Evolutionary conservation across 2,329 filamentous ascomycete species (phyloP), one percentile per base, ranked within the genome.

Genomic region (Colletotrichum orbiculare): DNA sequence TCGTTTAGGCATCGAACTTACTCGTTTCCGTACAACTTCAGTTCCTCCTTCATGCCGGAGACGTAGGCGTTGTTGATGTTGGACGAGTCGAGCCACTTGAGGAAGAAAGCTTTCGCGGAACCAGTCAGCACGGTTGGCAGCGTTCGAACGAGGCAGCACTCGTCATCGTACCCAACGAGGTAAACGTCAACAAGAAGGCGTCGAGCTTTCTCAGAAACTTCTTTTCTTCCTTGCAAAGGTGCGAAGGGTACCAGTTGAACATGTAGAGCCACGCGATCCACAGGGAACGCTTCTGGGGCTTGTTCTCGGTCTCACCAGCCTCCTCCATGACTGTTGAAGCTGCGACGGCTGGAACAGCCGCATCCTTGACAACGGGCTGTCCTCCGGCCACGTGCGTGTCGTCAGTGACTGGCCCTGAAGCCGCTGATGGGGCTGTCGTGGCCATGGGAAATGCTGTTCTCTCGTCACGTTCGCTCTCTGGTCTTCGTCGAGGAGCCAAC

Each of bases 321-420:
- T 81, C 82, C 38, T 81, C 82, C 53, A 83, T 84, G 53, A 84
- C 81, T 41, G 81, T 84, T 66, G 84, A 83, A 68, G 82, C 82
- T 46, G 77, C 75, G 55, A 64, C 71, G 7, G 62, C 66, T 17
- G 66, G 62, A 6, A 39, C 53, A 10, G 54, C 42, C 3, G 47
- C 54, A 34, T 67, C 62, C 15, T 61, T 66, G 25, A 48, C 52
- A 15, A 60, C 15, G 7, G 56, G 41, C 9, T 54, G 60, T 13
- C 17, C 50, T 6, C 39, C 17, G 3, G 45, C 55, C 8, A 15
- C 17, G 37, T 38, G 33, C 25, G 41, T 38, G 15, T 25, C 12
- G 38, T 15, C 34, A 43, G 53, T 53, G 35, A 12, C 13, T 33
- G 8, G 58, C 43, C 34, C 45, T 9, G 39, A 41, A 10, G 49